A percentile compares a stretch with the other conserved stretches of the same genome.
phyloP scores from a whole-genome alignment of 2,329 filamentous ascomycete species.

The Cordyceps pruinosa region DNA sequence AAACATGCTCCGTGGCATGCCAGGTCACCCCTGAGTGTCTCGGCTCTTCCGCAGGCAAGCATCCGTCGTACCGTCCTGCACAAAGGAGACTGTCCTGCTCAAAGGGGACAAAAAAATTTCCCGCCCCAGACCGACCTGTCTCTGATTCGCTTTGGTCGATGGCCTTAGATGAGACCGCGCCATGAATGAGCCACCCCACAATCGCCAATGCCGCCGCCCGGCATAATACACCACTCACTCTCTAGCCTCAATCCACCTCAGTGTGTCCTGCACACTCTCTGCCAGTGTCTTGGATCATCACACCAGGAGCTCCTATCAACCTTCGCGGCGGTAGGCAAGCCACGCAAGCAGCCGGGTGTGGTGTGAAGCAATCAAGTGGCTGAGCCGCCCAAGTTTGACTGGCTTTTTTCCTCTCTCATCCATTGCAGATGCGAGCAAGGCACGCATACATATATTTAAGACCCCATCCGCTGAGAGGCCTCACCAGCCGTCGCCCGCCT shows the following conservation, averaged over 20 bases:
- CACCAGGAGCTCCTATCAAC: background rate
- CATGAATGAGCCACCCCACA: background rate
- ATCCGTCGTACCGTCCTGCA: background rate
- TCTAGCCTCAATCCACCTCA: too few relatives aligned
- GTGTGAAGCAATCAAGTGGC: slow-evolving; percentile 4
- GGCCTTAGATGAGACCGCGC: background rate
- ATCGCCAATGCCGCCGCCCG: background rate
- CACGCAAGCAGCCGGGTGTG: background rate
- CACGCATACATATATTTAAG: background rate
- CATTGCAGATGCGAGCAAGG: background rate
- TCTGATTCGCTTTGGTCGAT: too few relatives aligned
- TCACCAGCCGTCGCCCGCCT: background rate
- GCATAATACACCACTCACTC: too few relatives aligned
- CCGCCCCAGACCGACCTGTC: too few relatives aligned
- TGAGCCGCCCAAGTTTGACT: background rate
- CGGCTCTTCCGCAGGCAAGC: background rate
- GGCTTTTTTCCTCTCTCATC: background rate
- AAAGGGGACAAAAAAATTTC: background rate
- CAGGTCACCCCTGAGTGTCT: background rate
- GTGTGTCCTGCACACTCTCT: too few relatives aligned
- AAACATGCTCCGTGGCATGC: background rate
- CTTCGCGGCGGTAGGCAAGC: background rate
- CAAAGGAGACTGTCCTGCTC: background rate
- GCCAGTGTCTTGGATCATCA: background rate
- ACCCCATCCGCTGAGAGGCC: background rate